Percentiles rank a stretch among this genome's conserved stretches.
Conservation (phyloP, 495 filamentous ascomycete genomes). For the Neurospora sp. region DNA sequence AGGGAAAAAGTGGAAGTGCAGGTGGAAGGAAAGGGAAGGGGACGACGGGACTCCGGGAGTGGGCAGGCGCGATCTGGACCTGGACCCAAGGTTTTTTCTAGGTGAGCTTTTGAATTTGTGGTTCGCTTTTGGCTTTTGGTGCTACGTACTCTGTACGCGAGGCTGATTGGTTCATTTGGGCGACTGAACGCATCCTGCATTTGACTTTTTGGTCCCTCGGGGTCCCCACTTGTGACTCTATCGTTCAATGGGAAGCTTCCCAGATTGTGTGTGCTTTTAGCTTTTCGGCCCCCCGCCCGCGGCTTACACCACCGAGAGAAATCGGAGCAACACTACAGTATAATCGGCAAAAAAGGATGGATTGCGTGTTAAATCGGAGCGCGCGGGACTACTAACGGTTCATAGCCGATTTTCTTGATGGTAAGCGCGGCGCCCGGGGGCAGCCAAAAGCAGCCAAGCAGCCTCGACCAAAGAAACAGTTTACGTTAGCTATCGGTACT, state of each 20-base stretch:
- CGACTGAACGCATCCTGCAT: background rate
- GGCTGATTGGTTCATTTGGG: background rate
- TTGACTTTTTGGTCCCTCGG: background rate
- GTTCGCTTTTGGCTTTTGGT: background rate
- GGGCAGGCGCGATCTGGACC: background rate
- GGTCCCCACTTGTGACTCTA: background rate
- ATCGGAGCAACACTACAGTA: background rate
- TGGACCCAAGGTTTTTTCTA: background rate
- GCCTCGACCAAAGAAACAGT: background rate
- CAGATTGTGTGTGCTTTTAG: background rate
- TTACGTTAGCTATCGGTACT: background rate
- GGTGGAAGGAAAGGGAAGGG: background rate
- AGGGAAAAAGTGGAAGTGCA: background rate
- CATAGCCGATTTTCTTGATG: background rate
- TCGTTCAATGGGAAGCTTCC: slow-evolving; percentile 18
- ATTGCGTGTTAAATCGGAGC: background rate
- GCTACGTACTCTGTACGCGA: background rate
- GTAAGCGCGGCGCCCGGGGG: background rate
- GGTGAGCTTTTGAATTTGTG: background rate
- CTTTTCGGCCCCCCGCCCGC: background rate
- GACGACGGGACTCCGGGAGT: background rate
- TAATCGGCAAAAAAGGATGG: background rate
- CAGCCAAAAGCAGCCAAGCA: background rate
- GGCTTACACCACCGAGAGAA: background rate
- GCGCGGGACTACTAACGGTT: background rate